Evolutionary conservation across 768 basidiomycete species (phyloP), one percentile per base, ranked within the genome.

Genomic region (Boletus sp.): DNA sequence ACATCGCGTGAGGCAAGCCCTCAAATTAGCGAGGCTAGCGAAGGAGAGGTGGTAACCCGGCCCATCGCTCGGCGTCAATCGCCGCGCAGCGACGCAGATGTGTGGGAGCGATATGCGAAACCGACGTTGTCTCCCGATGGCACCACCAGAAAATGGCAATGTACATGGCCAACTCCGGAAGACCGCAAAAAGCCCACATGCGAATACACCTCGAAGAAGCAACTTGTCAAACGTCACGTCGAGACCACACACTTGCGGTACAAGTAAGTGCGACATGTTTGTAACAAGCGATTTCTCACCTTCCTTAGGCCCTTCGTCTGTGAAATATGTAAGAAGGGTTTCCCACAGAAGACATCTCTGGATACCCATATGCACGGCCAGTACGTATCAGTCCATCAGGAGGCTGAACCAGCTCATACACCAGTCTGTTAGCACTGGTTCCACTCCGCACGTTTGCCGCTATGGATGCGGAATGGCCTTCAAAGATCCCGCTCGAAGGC

Each of bases 161-260:
- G 78, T 67, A 74, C 72, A 47, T 79, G 78, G 78, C 61, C 68
- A 45, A 72, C 73, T 14, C 67, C 70, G 46, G 65, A 63, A 55
- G 71, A 67, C 53, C 74, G 56, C 60, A 67, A 67, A 50, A 67
- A 64, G 32, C 64, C 64, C 36, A 64, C 62, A 45, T 83, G 81
- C 59, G 67, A 72, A 20, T 81, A 81, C 58, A 65, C 67, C 35
- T 74, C 78, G 28, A 83, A 84, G 65, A 86, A 83, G 68, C 86
- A 87, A 66, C 76, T 86, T 42, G 83, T 88, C 56, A 87, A 86
- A 68, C 78, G 87, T 29, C 87, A 89, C 67, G 77, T 89, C 47
- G 78, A 84, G 68, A 81, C 81, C 9, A 82, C 80, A 14, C 87
- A 88, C 65, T 67, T 89, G 46, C 76, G 80, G 50, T 76, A 82